These are phyloP conservation scores for Cadophora luteo-olivacea DNA, from an alignment of 2,329 filamentous ascomycete species.

Conservation along the genomic window DNA sequence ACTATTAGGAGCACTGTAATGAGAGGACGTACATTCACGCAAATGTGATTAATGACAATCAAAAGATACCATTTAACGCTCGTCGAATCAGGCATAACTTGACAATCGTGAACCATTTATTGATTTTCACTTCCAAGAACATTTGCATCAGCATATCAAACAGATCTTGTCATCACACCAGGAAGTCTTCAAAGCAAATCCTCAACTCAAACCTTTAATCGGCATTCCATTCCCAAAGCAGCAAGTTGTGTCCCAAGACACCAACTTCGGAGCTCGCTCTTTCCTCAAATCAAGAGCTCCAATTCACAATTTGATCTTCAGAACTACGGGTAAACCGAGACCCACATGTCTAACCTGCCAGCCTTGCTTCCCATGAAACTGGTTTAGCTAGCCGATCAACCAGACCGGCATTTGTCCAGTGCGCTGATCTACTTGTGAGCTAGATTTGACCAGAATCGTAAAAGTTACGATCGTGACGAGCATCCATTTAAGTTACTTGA, in stretches of 20 bases:
- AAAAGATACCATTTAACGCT: slow-evolving; percentile 10
- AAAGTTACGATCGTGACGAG: background rate
- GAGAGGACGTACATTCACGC: background rate
- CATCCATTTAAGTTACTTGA: background rate
- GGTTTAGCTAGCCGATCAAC: slow-evolving; percentile 6
- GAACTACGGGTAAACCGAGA: background rate
- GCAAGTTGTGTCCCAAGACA: background rate
- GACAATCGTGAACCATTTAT: background rate
- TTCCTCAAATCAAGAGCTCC: background rate
- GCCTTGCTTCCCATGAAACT: background rate
- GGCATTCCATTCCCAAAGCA: background rate
- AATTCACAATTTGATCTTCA: slow-evolving; percentile 6
- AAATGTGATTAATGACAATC: background rate
- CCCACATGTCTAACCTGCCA: background rate
- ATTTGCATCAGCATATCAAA: background rate
- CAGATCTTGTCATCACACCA: background rate
- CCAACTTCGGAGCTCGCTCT: background rate
- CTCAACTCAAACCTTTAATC: background rate
- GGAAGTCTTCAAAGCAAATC: background rate
- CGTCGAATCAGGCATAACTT: background rate
- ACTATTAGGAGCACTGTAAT: background rate
- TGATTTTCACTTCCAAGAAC: background rate
- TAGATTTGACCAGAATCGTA: background rate
- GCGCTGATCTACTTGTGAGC: background rate
- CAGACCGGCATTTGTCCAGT: background rate